These are phyloP conservation scores for Letharia lupina DNA, from an alignment of 495 filamentous ascomycete species.

Conservation along the genomic window DNA sequence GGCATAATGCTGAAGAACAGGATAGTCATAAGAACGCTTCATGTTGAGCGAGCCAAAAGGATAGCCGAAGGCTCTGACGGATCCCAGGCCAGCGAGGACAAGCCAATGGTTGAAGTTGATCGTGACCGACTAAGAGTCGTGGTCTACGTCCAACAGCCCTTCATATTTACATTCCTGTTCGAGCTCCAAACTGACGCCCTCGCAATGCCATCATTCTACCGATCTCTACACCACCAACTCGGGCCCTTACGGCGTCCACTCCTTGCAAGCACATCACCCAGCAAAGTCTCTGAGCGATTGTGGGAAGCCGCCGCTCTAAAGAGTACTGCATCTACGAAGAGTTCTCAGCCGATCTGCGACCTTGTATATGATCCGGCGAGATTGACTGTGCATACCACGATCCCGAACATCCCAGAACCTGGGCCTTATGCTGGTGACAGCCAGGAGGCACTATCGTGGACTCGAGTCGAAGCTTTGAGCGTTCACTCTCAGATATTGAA, in stretches of 20 bases:
- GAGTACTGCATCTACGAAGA: slow-evolving; percentile 28
- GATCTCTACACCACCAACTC: slow-evolving; percentile 73
- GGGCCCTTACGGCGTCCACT: slow-evolving; percentile 67
- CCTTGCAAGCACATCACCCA: slow-evolving; percentile 53
- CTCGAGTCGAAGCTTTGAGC: slow-evolving; percentile 80
- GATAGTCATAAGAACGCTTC: slow-evolving; percentile 43
- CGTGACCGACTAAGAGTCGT: slow-evolving; percentile 57
- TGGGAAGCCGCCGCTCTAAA: slow-evolving; percentile 27
- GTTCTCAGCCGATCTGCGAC: slow-evolving; percentile 59
- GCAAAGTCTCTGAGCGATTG: slow-evolving; percentile 43
- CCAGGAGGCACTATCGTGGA: slow-evolving; percentile 43
- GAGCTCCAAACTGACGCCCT: slow-evolving; percentile 58
- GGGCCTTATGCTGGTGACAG: slow-evolving; percentile 25
- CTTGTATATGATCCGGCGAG: slow-evolving; percentile 75
- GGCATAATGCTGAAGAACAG: slow-evolving; percentile 34
- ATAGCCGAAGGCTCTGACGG: slow-evolving; percentile 1
- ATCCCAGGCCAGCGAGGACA: not conserved
- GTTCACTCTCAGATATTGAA: slow-evolving; percentile 79
- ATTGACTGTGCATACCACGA: slow-evolving; percentile 69
- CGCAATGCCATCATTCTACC: slow-evolving; percentile 62
- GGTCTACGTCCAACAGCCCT: slow-evolving; percentile 70
- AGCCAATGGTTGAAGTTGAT: not conserved
- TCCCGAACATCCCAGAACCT: slow-evolving; percentile 82
- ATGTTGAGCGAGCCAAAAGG: slow-evolving; percentile 32
- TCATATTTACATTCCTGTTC: slow-evolving; percentile 89